phyloP scores from a whole-genome alignment of 305 asterid species.

The Ajuga reptans region DNA sequence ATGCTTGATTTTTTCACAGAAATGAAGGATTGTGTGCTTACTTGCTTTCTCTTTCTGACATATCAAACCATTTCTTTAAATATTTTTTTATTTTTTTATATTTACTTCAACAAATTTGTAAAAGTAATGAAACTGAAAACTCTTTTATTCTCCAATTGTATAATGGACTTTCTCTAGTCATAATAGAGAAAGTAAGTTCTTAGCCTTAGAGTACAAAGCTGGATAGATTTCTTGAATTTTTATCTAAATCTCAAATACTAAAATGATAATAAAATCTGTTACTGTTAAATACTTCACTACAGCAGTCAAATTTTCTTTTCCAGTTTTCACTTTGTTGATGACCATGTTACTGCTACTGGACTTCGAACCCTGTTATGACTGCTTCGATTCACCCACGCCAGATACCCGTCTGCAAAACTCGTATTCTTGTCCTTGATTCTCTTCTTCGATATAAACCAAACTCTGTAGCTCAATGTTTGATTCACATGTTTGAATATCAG shows the following conservation, averaged over 20 bases:
- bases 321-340: conserved; percentile 30
- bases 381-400: conserved; percentile 62
- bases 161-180: conserved; percentile 1
- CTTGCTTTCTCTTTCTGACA: not conserved
- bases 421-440: conserved; percentile 24
- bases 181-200: not conserved
- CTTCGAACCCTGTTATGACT: conserved; percentile 53
- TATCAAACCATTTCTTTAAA: not conserved
- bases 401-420: conserved; percentile 47
- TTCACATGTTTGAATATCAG: conserved; percentile 41
- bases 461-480: conserved; percentile 63
- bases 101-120: not conserved
- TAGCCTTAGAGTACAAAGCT: conserved; percentile 16
- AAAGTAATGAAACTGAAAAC: not conserved
- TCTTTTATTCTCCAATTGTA: conserved; percentile 10
- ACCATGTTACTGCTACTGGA: conserved; percentile 82
- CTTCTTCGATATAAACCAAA: conserved; percentile 49
- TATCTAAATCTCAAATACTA: not conserved
- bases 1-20: conserved; percentile 10
- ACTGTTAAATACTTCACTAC: not conserved
- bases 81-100: not conserved
- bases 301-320: not conserved
- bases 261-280: not conserved
- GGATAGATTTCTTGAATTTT: conserved; percentile 5
- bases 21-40: conserved; percentile 3